Percentiles rank a stretch among this genome's conserved stretches.
phyloP scores from a whole-genome alignment of 805 yeast genomes.

The Zygotorulaspora sp. region DNA sequence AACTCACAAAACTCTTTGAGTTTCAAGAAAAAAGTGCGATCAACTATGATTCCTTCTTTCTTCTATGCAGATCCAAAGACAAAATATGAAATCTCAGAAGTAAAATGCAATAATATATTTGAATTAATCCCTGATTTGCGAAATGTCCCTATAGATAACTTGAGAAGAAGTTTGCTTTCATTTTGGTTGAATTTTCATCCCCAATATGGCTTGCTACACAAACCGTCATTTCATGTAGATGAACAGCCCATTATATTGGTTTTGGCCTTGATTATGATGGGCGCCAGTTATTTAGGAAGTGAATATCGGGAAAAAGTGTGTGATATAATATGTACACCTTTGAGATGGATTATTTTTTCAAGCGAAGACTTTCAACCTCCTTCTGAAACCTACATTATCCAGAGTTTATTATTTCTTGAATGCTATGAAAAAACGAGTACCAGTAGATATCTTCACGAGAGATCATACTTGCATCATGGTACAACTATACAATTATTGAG shows the following conservation, averaged over 20 bases:
- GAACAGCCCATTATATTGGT: constrained; percentile 49
- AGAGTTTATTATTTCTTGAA: constrained; percentile 67
- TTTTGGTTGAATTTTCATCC: constrained; percentile 57
- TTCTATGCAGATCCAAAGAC: constrained; percentile 22
- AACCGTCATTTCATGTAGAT: constrained; percentile 46
- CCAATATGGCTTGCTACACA: constrained; percentile 47
- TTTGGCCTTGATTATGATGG: constrained; percentile 52
- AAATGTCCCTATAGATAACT: constrained; percentile 11
- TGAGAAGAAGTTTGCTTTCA: constrained; percentile 24
- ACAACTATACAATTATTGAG: constrained; percentile 74
- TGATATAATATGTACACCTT: constrained; percentile 42
- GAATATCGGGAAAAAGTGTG: constrained; percentile 22
- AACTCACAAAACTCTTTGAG: constrained; percentile 1
- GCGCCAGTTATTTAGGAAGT: constrained; percentile 42
- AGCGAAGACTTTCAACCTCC: constrained; percentile 74
- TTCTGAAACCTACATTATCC: constrained; percentile 70
- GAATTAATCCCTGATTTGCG: constrained; percentile 22
- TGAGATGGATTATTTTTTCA: constrained; percentile 67
- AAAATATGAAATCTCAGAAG: constrained; percentile 17
- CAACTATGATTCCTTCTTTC: constrained; percentile 20
- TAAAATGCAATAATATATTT: constrained; percentile 12
- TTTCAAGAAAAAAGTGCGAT: constrained; percentile 15
- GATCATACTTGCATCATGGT: constrained; percentile 84
- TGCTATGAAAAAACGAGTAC: constrained; percentile 73
- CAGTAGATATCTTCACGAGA: constrained; percentile 65